Evolutionary conservation across 305 asterid genomes (phyloP).

Genomic region (Solanum hybrid): DNA sequence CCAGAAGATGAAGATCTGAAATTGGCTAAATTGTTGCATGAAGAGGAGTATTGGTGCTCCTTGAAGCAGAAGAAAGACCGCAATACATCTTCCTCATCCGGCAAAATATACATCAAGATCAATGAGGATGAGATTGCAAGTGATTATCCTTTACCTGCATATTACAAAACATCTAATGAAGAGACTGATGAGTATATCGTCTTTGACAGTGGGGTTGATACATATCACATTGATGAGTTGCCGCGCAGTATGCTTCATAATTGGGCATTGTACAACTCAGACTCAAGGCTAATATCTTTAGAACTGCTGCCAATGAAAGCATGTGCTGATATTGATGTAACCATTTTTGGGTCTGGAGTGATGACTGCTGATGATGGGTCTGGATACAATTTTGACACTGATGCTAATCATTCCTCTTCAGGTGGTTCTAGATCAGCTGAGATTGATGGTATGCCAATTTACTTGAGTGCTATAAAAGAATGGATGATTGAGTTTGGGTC

Average conservation of each 20-base stretch:
- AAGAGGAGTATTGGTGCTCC: slow-evolving; percentile 75
- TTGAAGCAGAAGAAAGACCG: slow-evolving; percentile 64
- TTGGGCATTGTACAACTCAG: slow-evolving; percentile 96
- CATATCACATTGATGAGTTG: slow-evolving; percentile 46
- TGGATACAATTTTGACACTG: slow-evolving; percentile 70
- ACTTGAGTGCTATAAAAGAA: slow-evolving; percentile 83
- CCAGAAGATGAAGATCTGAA: slow-evolving; percentile 68
- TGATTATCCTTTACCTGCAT: slow-evolving; percentile 95
- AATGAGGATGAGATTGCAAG: slow-evolving; percentile 95
- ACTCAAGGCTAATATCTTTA: slow-evolving; percentile 76
- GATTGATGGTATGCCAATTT: slow-evolving; percentile 71
- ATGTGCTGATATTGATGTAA: slow-evolving; percentile 84
- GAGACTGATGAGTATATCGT: slow-evolving; percentile 87
- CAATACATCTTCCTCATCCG: slow-evolving; percentile 42
- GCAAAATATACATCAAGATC: slow-evolving; percentile 77
- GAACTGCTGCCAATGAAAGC: slow-evolving; percentile 94
- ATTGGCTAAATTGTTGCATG: slow-evolving; percentile 78
- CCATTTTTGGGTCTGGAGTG: slow-evolving; percentile 84
- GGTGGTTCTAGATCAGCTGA: slow-evolving; percentile 43
- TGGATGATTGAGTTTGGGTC: slow-evolving; percentile 96
- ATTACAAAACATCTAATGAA: slow-evolving; percentile 56
- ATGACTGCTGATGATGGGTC: slow-evolving; percentile 89
- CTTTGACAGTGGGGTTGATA: slow-evolving; percentile 58
- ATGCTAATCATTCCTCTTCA: slow-evolving; percentile 44
- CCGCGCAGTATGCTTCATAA: slow-evolving; percentile 80